Percentiles rank a stretch among this genome's conserved stretches.
phyloP scores from a whole-genome alignment of 176 grass and related monocot genomes.

The Thalia dealbata region DNA sequence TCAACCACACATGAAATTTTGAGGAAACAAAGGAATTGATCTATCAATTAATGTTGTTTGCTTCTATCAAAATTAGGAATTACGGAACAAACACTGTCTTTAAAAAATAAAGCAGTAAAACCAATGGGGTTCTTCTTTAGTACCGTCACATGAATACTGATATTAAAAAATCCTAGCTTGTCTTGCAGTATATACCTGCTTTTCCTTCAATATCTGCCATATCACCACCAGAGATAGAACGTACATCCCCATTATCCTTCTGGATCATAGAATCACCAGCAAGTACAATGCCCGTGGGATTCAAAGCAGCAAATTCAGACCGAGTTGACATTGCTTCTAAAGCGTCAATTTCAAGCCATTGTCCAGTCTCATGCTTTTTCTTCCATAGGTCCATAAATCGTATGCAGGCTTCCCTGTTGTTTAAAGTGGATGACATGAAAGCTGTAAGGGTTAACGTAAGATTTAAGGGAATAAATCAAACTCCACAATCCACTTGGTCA shows the following conservation, averaged over 20 bases:
- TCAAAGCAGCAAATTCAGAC: slow-evolving; percentile 85
- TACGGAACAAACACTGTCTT: background rate
- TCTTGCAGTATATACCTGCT: slow-evolving; percentile 38
- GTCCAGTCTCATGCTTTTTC: slow-evolving; percentile 93
- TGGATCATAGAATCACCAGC: slow-evolving; percentile 47
- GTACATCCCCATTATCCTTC: slow-evolving; percentile 25
- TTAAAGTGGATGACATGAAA: background rate
- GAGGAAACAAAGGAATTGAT: background rate
- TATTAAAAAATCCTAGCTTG: background rate
- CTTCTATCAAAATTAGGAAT: background rate
- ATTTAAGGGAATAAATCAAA: background rate
- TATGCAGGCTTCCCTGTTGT: slow-evolving; percentile 66
- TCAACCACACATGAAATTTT: background rate
- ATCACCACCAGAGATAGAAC: slow-evolving; percentile 21
- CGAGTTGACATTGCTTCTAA: slow-evolving; percentile 73
- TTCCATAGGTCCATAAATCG: slow-evolving; percentile 88
- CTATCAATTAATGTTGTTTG: background rate
- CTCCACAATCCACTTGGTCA: background rate
- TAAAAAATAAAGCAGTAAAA: background rate
- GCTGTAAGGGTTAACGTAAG: background rate
- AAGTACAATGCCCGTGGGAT: slow-evolving; percentile 63
- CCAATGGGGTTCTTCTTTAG: background rate
- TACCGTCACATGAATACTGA: background rate
- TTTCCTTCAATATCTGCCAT: slow-evolving; percentile 53
- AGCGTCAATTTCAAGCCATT: slow-evolving; percentile 93